Base-by-base conservation (phyloP, 2,329 filamentous ascomycete genomes). In the Metarhizium anisopliae region DNA sequence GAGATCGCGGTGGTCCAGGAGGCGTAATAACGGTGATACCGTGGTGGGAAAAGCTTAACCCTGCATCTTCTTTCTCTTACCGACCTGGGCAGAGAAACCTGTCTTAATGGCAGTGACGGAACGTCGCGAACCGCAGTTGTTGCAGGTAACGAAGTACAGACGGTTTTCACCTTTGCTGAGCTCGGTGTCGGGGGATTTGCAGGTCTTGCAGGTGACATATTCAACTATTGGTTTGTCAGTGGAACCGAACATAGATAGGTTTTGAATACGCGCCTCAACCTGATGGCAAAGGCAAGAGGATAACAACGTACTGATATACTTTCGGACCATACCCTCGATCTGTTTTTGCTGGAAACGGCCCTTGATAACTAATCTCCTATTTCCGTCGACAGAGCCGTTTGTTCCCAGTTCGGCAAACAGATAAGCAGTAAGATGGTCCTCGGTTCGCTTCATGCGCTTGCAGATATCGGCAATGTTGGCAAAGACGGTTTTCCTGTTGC, bases 301-400 rank as follows among this genome's bases (percentile, higher is more conserved):
- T 40, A n/a, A 52, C 7, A 32, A 80, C 84, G 72, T 78, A 90
- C 88, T 89, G 71, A 96, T 96, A 74, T 96, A 96, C 79, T 93
- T 89, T 77, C 93, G 83, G 70, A 97, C 76, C 54, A 97, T 91
- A 75, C 95, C 96, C 80, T 99, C 94, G 70, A 97, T 92, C 79
- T 97, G 93, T 78, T 96, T 96, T 79, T 97, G 93, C 75, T 97
- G 93, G 88, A 99, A 99, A 70, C 94, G 90, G 80, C 94, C 94
- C 82, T 96, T 96, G 83, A 99, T 99, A 70, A 99, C 92, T 67
- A 99, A 76, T 69, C 93, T 86, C 74, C 91, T 85, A 75, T 83
- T 90, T 65, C 93, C 94, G 76, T 96, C 94, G 55, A 96, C 91
- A 70, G 89, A 95, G 72, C 94, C 94, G 69, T 85, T 95, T 63